phyloP scores from a whole-genome alignment of 106 monocot species.

The Ottelia alismoides region DNA sequence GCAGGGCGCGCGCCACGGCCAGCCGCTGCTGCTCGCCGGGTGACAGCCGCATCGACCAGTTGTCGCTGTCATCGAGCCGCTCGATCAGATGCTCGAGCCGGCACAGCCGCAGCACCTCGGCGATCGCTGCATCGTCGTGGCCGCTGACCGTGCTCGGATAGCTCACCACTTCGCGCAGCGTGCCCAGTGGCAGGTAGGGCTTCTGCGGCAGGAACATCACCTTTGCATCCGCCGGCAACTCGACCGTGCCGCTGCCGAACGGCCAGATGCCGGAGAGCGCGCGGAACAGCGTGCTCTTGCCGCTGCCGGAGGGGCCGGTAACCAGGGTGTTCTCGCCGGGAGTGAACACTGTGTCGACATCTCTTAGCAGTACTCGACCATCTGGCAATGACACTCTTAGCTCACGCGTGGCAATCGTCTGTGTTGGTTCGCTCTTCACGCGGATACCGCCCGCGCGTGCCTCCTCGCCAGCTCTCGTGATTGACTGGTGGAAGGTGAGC shows the following conservation, averaged over 20 bases:
- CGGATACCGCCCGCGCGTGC: background rate
- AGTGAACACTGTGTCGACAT: background rate
- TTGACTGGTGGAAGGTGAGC: background rate
- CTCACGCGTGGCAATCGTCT: background rate
- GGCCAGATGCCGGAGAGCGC: background rate
- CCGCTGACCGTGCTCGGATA: background rate
- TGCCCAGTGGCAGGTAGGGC: background rate
- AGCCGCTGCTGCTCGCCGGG: too few relatives aligned
- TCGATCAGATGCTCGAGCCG: background rate
- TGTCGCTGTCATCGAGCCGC: background rate
- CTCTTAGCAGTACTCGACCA: background rate
- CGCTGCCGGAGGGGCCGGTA: background rate
- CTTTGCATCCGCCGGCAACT: background rate
- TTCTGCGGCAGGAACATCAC: background rate
- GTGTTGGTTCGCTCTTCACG: background rate
- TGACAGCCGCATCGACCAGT: too few relatives aligned
- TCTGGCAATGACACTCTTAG: background rate
- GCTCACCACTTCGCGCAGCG: background rate
- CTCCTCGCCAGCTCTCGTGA: background rate
- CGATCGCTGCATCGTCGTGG: background rate
- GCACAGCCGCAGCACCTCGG: background rate
- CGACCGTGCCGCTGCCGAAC: background rate
- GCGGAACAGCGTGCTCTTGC: background rate
- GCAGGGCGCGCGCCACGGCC: too few relatives aligned
- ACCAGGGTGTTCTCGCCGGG: background rate